These are phyloP conservation scores for Aegilops sharonensis DNA, from an alignment of 176 grass and related monocot genomes.

Conservation along the genomic window DNA sequence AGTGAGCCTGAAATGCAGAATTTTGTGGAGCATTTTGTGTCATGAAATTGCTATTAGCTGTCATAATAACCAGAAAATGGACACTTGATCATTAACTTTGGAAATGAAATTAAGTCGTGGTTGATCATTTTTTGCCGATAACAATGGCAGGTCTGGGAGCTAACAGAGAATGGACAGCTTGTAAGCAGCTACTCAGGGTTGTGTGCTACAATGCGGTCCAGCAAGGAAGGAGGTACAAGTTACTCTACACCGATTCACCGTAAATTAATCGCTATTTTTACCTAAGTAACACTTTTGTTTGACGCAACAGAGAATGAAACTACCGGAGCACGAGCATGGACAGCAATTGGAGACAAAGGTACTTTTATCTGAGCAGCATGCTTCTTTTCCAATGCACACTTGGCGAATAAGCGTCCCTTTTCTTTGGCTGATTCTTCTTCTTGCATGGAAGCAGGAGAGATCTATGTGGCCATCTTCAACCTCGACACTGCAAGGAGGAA, in stretches of 20 bases:
- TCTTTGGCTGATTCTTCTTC: neutral
- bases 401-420: neutral
- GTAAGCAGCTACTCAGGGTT: slow-evolving; percentile 77
- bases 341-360: slow-evolving; percentile 75
- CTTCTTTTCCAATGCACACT: neutral
- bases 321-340: slow-evolving; percentile 58
- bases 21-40: neutral
- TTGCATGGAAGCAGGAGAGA: slow-evolving; percentile 54
- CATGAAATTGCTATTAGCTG: neutral
- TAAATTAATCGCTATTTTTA: slow-evolving; percentile 19
- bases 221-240: slow-evolving; percentile 27
- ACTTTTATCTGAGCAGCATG: neutral
- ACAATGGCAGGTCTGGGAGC: slow-evolving; percentile 68
- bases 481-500: slow-evolving; percentile 44
- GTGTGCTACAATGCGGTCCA: slow-evolving; percentile 56
- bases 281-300: neutral
- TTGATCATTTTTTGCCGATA: neutral
- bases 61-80: neutral
- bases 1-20: neutral
- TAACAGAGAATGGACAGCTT: slow-evolving; percentile 83
- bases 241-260: neutral
- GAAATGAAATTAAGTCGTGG: neutral
- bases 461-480: slow-evolving; percentile 83
- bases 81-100: neutral
- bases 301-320: slow-evolving; percentile 32